Base-by-base conservation (phyloP, 164 flowering plant genomes). In the Euptelea pleiosperma region DNA sequence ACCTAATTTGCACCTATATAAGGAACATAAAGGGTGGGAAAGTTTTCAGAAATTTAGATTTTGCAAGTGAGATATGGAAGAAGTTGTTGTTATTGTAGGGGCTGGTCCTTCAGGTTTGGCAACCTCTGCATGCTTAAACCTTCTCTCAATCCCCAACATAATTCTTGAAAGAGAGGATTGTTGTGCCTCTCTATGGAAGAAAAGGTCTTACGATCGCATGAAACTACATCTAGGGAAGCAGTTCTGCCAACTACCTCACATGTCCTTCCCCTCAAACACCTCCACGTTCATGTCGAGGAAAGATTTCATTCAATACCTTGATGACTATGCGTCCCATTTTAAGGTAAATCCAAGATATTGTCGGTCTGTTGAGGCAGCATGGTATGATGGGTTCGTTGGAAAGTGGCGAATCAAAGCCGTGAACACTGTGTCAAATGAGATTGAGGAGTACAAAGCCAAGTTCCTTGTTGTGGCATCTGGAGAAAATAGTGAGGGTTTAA, bases 71-170 rank as follows among this genome's bases (percentile, higher is more conserved):
- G n/a, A 25, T 10, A 34, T 33, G 40, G 55, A 52, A 52, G 24
- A n/a, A 28, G 24, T 40, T 10, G 63, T 37, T 9, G 33, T 47
- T 14, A 49, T 60, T 24, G 63, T 60, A 11, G 63, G 63, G 1
- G 62, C 54, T 29, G 62, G 62, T 3, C 62, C 62, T 7, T 33
- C 62, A 21, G 62, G 62, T 10, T 18, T 60, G 5, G 63, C 63
- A 14, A 37, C 55, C 1, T 48, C 55, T 1, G 63, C 45, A 8
- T 60, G 55, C 22, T 25, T 60, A 2, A 28, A 49, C 43, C 54
- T 14, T 4, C 46, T 25, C 6, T 60, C 63, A 1, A 18, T 60
- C 11, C 35, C 55, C 1, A 60, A 48, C 26, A 24, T 60, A 2
- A 18, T 60, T 19, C 43, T 59, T 24, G 62, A 59, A 59, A 59